These are phyloP conservation scores for Acanthamoeba healyi DNA, from an alignment of 208 protist genomes.

Conservation along the genomic window DNA sequence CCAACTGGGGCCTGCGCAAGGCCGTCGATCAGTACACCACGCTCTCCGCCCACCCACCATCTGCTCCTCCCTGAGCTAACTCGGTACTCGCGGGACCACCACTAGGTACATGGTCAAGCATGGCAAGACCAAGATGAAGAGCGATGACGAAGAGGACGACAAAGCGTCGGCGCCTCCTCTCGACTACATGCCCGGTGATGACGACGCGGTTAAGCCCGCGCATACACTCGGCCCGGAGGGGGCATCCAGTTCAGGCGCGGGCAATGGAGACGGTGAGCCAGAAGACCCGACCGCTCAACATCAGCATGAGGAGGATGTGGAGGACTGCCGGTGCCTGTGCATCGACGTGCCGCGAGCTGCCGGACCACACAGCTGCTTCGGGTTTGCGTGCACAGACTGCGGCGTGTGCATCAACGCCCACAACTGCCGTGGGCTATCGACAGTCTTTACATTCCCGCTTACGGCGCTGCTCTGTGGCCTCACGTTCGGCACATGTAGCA, in stretches of 20 bases:
- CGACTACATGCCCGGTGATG: too few relatives aligned
- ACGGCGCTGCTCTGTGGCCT: neutral
- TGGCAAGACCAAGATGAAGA: too few relatives aligned
- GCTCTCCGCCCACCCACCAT: neutral
- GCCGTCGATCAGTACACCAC: neutral
- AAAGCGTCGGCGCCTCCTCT: too few relatives aligned
- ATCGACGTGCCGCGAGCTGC: neutral
- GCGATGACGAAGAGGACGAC: too few relatives aligned
- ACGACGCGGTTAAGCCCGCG: too few relatives aligned
- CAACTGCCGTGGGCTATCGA: neutral
- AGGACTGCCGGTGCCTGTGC: too few relatives aligned
- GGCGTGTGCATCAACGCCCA: neutral
- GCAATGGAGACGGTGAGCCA: neutral
- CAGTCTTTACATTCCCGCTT: too few relatives aligned
- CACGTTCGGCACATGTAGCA: neutral
- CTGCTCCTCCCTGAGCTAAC: too few relatives aligned
- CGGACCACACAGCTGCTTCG: neutral
- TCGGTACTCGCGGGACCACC: too few relatives aligned
- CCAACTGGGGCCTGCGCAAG: conserved; percentile 3
- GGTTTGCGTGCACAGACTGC: neutral
- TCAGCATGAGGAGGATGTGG: too few relatives aligned
- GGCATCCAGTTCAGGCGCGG: neutral
- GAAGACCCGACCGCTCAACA: too few relatives aligned
- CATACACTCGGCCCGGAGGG: too few relatives aligned
- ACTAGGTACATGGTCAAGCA: neutral